Conservation (phyloP, 176 grass and related monocot species). For the Carex cristatella region DNA sequence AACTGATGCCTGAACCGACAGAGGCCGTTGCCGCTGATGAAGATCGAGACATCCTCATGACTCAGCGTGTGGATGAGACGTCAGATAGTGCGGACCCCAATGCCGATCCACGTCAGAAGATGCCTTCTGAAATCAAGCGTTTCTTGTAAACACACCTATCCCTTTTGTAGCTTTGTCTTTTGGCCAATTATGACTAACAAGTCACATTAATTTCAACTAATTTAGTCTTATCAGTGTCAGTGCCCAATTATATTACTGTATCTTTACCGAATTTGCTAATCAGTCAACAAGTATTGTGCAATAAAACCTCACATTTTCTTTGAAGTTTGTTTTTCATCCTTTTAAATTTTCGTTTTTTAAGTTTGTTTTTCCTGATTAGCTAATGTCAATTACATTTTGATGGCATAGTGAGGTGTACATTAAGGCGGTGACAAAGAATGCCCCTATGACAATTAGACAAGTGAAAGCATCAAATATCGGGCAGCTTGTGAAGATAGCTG, state of each 20-base stretch:
- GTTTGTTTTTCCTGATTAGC: background rate
- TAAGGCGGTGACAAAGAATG: constrained; percentile 74
- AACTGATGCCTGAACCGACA: constrained; percentile 92
- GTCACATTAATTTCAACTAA: background rate
- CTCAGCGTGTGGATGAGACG: constrained; percentile 83
- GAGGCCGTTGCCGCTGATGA: constrained; percentile 81
- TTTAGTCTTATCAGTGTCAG: background rate
- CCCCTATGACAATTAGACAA: constrained; percentile 76
- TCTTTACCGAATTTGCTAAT: background rate
- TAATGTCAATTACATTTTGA: constrained; percentile 13
- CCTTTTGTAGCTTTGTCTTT: background rate
- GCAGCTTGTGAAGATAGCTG: constrained; percentile 99
- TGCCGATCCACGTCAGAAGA: constrained; percentile 62
- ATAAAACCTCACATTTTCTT: background rate
- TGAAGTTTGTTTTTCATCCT: background rate
- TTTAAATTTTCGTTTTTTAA: background rate
- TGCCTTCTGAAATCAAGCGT: constrained; percentile 92
- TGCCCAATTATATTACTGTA: background rate
- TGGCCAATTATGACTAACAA: background rate
- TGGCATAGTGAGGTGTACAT: constrained; percentile 86
- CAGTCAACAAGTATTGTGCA: background rate
- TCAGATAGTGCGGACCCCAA: constrained; percentile 38
- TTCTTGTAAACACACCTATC: constrained; percentile 63
- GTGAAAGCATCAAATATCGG: constrained; percentile 95
- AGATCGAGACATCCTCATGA: constrained; percentile 91